Evolutionary conservation across 1,284 basidiomycete species (phyloP).

Genomic region (Puccinia sorghi): DNA sequence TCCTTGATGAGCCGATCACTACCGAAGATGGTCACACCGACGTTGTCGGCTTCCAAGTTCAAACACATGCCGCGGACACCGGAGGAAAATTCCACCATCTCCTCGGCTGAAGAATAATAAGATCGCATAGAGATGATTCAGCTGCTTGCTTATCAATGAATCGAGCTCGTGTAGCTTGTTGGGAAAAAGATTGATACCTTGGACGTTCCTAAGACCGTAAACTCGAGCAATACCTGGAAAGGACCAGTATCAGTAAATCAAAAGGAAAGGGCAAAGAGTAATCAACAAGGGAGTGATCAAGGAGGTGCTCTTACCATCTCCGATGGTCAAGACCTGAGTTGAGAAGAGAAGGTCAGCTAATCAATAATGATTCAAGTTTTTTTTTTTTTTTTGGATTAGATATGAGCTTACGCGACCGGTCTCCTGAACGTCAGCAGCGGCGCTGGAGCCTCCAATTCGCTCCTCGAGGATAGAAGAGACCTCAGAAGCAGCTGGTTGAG

Average conservation of each 20-base stretch:
- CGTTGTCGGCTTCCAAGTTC: slow-evolving; percentile 99
- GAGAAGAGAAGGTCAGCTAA: slow-evolving; percentile 51
- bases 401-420: slow-evolving; percentile 92
- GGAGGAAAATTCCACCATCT: slow-evolving; percentile 99
- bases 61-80: slow-evolving; percentile 90
- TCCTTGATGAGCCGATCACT: slow-evolving; percentile 99
- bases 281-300: no score
- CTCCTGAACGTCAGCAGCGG: slow-evolving; percentile 94
- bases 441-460: slow-evolving; percentile 87
- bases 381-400: background rate
- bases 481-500: slow-evolving; percentile 83
- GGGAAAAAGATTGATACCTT: slow-evolving; percentile 65
- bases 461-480: slow-evolving; percentile 98
- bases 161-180: background rate
- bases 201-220: slow-evolving; percentile 80
- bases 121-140: slow-evolving; percentile 53
- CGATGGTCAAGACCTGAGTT: slow-evolving; percentile 69
- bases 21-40: slow-evolving; percentile 99
- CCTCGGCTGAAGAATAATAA: slow-evolving; percentile 71
- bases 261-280: slow-evolving; percentile 56
- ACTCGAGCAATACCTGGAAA: slow-evolving; percentile 65
- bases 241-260: slow-evolving; percentile 13
- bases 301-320: slow-evolving; percentile 80
- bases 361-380: background rate
- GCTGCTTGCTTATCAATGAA: slow-evolving; percentile 24